Evolutionary conservation across 1,284 basidiomycete species (phyloP).

Genomic region (Crepidotus sp.): DNA sequence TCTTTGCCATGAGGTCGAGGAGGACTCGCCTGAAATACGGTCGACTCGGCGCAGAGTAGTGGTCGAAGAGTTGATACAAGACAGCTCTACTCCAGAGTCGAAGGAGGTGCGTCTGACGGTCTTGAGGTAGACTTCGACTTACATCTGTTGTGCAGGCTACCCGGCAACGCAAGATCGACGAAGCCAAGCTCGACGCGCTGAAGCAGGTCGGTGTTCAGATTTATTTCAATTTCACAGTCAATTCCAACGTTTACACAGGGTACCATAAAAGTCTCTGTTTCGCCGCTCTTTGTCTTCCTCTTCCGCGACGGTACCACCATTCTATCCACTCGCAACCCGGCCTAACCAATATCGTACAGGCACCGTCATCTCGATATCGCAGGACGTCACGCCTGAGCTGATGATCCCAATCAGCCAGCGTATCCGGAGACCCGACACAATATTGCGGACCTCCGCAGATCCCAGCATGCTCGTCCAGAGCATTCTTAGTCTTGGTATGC

Average conservation of each 20-base stretch:
- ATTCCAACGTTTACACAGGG: slow-evolving; percentile 22
- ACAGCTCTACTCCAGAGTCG: slow-evolving; percentile 1
- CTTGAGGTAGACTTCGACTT: background rate
- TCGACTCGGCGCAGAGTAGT: background rate
- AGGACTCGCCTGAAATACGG: slow-evolving; percentile 18
- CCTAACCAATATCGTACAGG: background rate
- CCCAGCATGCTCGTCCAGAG: slow-evolving; percentile 54
- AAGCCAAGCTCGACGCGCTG: slow-evolving; percentile 36
- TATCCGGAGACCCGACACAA: slow-evolving; percentile 46
- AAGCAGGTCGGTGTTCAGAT: slow-evolving; percentile 26
- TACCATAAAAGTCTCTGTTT: slow-evolving; percentile 44
- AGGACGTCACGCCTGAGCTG: slow-evolving; percentile 31
- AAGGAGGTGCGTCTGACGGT: slow-evolving; percentile 1
- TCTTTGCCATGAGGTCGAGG: slow-evolving; percentile 45
- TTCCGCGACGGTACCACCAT: slow-evolving; percentile 39
- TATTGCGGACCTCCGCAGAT: slow-evolving; percentile 52
- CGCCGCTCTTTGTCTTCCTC: slow-evolving; percentile 57
- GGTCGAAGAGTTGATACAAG: slow-evolving; percentile 5
- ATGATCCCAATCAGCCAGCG: slow-evolving; percentile 48
- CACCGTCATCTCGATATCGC: slow-evolving; percentile 53
- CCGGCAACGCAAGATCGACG: slow-evolving; percentile 12
- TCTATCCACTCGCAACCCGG: background rate
- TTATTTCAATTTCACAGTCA: background rate
- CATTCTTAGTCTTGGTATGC: slow-evolving; percentile 42
- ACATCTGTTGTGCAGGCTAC: background rate